Base-by-base conservation (phyloP, 208 protist species). In the Crithidia sp. region DNA sequence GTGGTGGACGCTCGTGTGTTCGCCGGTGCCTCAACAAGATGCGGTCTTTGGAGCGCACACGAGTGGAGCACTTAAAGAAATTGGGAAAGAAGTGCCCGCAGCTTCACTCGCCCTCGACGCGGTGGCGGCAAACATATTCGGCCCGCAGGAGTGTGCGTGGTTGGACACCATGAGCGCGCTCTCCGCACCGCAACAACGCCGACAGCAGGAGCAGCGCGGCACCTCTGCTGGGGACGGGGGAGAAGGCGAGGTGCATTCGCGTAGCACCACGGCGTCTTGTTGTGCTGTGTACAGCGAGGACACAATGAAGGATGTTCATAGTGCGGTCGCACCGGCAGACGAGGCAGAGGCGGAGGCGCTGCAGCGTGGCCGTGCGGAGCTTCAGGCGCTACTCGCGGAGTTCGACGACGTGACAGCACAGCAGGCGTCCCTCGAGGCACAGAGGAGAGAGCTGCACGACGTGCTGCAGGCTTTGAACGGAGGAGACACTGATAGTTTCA, bases 391-490 rank as follows among this genome's bases (percentile, higher is more conserved):
- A 4, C 4, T 68, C 3, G 28, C 14, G 7, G 71, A 82, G 47
- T 12, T 79, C 56, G 16, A 52, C 13, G 76, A 77, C 7, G 64
- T 80, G 53, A 40, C 14, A 3, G 41, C n/a, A 13, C 56, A 79
- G 28, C 74, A 78, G 43, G 56, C 56, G 2, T 14, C 47, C 0
- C 66, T 82, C 14, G 59, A 76, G 2, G 57, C 7, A 5, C 67
- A 82, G 43, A 49, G 40, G n/a, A 47, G 39, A 2, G 76, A 68
- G 41, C 52, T 81, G 14, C 40, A 40, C 5, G 50, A 54, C 10
- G 70, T 74, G 17, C 54, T 86, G 50, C 67, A 58, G 4, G 70
- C 72, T 5, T 57, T 86, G 8, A 59, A 82, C 69, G 28, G 28
- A 28, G 28, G 28, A 28, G 28, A 28, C 28, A 28, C 28, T 28